Conservation (phyloP, 2,329 filamentous ascomycete species). For the Epichloe gansuensis region DNA sequence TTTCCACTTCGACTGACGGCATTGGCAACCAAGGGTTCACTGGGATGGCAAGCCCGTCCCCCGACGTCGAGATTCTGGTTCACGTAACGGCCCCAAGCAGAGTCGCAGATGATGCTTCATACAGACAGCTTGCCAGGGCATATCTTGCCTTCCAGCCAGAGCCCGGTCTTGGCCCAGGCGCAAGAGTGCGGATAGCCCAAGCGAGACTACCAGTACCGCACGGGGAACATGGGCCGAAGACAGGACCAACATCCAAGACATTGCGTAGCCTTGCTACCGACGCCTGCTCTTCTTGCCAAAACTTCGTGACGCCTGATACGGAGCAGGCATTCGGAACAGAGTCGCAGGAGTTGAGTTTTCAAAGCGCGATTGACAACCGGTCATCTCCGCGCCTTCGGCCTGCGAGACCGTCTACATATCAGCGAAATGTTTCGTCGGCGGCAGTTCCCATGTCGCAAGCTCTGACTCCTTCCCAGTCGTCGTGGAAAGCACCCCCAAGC, state of each 20-base stretch:
- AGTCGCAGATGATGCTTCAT: constrained; percentile 33
- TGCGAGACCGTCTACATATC: background rate
- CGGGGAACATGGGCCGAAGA: background rate
- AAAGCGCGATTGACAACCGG: constrained; percentile 32
- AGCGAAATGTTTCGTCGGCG: background rate
- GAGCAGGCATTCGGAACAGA: constrained; percentile 15
- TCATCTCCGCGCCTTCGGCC: constrained; percentile 18
- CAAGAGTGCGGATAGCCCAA: background rate
- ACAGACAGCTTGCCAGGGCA: constrained; percentile 36
- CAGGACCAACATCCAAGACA: background rate
- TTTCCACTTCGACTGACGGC: background rate
- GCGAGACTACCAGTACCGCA: background rate
- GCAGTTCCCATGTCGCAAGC: background rate
- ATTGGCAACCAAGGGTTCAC: background rate
- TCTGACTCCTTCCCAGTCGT: constrained; percentile 15
- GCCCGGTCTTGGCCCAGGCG: constrained; percentile 12
- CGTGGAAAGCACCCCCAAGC: constrained; percentile 35
- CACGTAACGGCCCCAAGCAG: constrained; percentile 41
- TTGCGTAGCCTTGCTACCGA: background rate
- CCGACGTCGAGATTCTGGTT: constrained; percentile 40
- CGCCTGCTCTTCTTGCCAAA: background rate
- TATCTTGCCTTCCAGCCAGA: constrained; percentile 36
- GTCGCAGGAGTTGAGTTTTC: constrained; percentile 32
- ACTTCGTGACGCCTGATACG: constrained; percentile 8
- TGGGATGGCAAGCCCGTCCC: constrained; percentile 15